Conservation (phyloP, 805 yeast species). For the Lipomyces japonicus region DNA sequence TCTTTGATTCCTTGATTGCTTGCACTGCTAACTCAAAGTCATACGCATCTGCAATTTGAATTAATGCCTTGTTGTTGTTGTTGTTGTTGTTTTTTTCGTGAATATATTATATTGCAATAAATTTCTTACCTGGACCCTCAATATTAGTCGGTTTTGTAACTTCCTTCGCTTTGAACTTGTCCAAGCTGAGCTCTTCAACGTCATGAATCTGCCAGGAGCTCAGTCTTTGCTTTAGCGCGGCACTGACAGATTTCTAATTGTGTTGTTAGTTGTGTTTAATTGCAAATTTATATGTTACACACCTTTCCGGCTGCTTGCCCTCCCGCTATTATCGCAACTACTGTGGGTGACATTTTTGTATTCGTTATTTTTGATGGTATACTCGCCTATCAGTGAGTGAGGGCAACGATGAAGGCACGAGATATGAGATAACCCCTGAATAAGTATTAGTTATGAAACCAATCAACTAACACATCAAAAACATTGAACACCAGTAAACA, state of each 20-base stretch:
- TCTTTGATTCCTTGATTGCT: not conserved
- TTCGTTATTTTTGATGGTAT: no score
- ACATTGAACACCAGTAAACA: no score
- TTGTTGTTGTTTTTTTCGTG: no score
- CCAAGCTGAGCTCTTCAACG: conserved; percentile 8
- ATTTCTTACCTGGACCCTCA: conserved; percentile 21
- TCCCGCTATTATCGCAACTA: conserved; percentile 19
- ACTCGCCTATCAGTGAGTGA: no score
- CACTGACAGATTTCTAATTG: conserved; percentile 15
- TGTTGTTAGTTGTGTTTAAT: not conserved
- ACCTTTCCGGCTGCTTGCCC: conserved; percentile 28
- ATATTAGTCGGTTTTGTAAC: conserved; percentile 2
- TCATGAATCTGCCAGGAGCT: conserved; percentile 13
- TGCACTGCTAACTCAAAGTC: conserved; percentile 9
- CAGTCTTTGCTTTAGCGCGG: conserved; percentile 16
- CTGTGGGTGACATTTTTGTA: conserved; percentile 17
- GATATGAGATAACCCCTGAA: no score
- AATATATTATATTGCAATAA: not conserved
- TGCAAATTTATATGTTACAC: not conserved
- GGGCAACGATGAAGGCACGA: no score
- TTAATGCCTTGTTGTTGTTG: not conserved
- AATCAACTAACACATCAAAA: no score
- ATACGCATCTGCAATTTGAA: conserved; percentile 10
- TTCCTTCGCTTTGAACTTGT: conserved; percentile 1
- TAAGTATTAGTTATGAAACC: no score